Conservation (phyloP, 148 eudicot species). For the Camellia japonica region DNA sequence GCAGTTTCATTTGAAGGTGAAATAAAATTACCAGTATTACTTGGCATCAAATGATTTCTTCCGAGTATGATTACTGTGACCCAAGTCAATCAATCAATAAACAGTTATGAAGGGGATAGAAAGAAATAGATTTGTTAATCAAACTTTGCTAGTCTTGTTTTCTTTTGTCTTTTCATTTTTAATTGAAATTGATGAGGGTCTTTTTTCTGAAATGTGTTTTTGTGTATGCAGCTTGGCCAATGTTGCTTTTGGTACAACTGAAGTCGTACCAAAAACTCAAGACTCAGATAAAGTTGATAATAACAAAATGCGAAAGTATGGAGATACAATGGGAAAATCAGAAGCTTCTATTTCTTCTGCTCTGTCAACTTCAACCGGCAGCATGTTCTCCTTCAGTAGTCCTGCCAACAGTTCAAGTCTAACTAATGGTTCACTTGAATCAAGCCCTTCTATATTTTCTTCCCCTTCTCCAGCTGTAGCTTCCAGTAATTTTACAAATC, state of each 20-base stretch:
- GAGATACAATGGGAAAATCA: conserved; percentile 20
- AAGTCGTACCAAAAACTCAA: conserved; percentile 18
- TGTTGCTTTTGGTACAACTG: conserved; percentile 25
- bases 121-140: too few relatives aligned
- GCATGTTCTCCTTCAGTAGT: conserved; percentile 24
- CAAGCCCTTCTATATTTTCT: conserved; percentile 29
- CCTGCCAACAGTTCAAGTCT: conserved; percentile 20
- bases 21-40: too few relatives aligned
- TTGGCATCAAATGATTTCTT: too few relatives aligned
- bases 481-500: conserved; percentile 22
- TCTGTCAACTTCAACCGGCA: conserved; percentile 20
- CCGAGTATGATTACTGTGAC: too few relatives aligned
- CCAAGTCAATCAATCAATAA: too few relatives aligned
- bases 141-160: too few relatives aligned
- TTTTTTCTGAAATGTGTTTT: neutral
- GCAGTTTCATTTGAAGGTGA: too few relatives aligned
- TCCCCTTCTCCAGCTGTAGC: conserved; percentile 26
- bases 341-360: conserved; percentile 25
- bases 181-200: too few relatives aligned
- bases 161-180: too few relatives aligned
- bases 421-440: conserved; percentile 33
- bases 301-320: conserved; percentile 22
- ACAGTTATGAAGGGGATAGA: too few relatives aligned
- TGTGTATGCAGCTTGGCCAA: conserved; percentile 32
- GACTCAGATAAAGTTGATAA: conserved; percentile 27